Conservation (phyloP, 371 early-diverging fungal species). For the Choanephora cucurbitarum region DNA sequence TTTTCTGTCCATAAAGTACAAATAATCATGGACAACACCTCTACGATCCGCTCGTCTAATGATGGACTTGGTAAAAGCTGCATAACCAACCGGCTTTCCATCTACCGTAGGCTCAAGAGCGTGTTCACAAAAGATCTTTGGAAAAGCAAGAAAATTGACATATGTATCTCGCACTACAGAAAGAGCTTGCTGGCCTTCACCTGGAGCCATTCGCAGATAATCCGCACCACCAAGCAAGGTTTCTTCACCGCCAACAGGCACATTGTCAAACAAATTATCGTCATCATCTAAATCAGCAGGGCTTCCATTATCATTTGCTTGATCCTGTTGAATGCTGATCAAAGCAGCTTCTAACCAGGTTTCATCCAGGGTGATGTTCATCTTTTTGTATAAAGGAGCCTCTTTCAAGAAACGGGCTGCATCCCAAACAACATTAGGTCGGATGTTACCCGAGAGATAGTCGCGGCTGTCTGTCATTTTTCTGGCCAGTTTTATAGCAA, state of each 20-base stretch:
- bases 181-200: background rate
- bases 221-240: background rate
- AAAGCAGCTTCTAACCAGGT: background rate
- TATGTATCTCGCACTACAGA: slow-evolving; percentile 4
- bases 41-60: slow-evolving; percentile 2
- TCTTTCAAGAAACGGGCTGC: slow-evolving; percentile 2
- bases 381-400: slow-evolving; percentile 2
- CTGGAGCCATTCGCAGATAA: slow-evolving; percentile 6
- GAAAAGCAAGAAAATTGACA: slow-evolving; percentile 3
- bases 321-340: background rate
- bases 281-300: background rate
- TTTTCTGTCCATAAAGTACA: slow-evolving; percentile 4
- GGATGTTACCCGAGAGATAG: slow-evolving; percentile 7
- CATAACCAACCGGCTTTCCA: background rate
- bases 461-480: background rate
- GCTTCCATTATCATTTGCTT: background rate
- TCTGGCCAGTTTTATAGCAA: slow-evolving; percentile 8
- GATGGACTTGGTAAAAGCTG: background rate
- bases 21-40: background rate
- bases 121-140: background rate
- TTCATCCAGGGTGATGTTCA: slow-evolving; percentile 5
- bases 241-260: slow-evolving; percentile 3
- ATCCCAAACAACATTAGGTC: background rate
- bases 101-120: background rate
- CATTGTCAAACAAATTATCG: background rate